Evolutionary conservation across 495 filamentous ascomycete genomes (phyloP), one percentile per base, ranked within the genome.

Genomic region (Aspergillus ellipticus): DNA sequence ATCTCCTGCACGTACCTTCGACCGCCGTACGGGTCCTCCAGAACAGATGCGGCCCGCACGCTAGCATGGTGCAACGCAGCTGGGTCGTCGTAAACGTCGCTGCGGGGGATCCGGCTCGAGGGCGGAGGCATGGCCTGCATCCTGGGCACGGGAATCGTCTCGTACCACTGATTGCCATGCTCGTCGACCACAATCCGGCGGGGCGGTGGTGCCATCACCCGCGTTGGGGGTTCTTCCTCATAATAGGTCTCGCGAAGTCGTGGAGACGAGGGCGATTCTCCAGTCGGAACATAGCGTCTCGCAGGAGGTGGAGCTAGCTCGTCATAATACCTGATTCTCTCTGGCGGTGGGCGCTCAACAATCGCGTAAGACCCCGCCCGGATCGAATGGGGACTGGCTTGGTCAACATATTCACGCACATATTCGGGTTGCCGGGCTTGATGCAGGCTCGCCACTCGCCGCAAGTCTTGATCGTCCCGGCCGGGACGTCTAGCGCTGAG

Each of bases 111-210:
- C 49, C 66, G 75, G 62, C 57, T 64, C 6, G 74, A 64, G n/a
- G 80, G 74, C 22, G 80, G 80, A 17, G 82, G 79, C 43, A 82
- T 72, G n/a, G 74, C 66, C 35, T 82, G 80, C 19, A 67, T 31
- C 42, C 70, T 62, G 2, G 72, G 64, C 15, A 72, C 67, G 19
- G 80, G 69, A 17, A 80, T 64, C 6, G 84, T 77, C 64, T 88
- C 87, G 46, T 86, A 71, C 60, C 85, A 92, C 62, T 88, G 79
- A 54, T 84, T 84, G 20, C 88, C 88, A 69, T 81, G 83, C 51
- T 86, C 80, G 65, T 90, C 88, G 45, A 91, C 71, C 42, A 90
- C 70, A 54, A 89, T 82, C 47, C 87, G 81, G 1, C 82, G 79
- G 21, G 77, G 77, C 22, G 81, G 76, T 24, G 87, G 82, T 28